Evolutionary conservation across 2,329 filamentous ascomycete genomes (phyloP).

Genomic region (Lasiodiplodia citricola): DNA sequence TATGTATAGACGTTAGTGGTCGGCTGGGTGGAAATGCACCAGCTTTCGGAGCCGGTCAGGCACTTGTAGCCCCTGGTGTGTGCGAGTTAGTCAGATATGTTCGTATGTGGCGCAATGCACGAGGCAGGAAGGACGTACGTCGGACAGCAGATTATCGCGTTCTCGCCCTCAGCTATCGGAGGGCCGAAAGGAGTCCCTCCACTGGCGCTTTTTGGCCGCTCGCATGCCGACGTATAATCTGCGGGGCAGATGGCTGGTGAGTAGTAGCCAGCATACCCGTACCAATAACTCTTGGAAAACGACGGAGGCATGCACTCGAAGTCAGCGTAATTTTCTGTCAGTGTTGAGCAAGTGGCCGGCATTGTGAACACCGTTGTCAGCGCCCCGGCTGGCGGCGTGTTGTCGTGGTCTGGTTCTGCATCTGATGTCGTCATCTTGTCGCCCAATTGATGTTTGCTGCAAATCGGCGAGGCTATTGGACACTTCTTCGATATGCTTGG

Average conservation of each 20-base stretch:
- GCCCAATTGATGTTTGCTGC: not conserved
- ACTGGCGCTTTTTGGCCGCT: not conserved
- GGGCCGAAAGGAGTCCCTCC: not conserved
- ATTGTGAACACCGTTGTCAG: constrained; percentile 3
- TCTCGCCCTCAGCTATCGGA: not conserved
- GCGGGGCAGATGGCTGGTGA: not conserved
- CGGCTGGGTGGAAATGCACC: not conserved
- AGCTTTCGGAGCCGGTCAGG: not conserved
- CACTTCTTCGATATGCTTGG: not conserved
- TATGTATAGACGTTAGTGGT: not conserved
- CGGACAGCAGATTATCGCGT: not conserved
- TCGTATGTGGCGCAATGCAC: not conserved
- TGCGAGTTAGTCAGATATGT: not conserved
- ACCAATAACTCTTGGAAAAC: not conserved
- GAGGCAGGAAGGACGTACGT: not conserved
- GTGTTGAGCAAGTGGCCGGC: not conserved
- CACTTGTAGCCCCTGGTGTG: not conserved
- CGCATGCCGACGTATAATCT: not conserved
- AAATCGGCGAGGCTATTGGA: not conserved
- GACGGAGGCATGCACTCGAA: not conserved
- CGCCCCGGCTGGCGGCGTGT: not conserved
- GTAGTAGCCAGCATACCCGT: not conserved
- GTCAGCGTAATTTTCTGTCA: not conserved
- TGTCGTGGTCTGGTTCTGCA: not conserved
- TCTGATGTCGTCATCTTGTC: not conserved